Percentiles rank a stretch among this genome's conserved stretches.
Evolutionary conservation across 139 green algal species (phyloP).

Genomic region (Tetraselmis chui): DNA sequence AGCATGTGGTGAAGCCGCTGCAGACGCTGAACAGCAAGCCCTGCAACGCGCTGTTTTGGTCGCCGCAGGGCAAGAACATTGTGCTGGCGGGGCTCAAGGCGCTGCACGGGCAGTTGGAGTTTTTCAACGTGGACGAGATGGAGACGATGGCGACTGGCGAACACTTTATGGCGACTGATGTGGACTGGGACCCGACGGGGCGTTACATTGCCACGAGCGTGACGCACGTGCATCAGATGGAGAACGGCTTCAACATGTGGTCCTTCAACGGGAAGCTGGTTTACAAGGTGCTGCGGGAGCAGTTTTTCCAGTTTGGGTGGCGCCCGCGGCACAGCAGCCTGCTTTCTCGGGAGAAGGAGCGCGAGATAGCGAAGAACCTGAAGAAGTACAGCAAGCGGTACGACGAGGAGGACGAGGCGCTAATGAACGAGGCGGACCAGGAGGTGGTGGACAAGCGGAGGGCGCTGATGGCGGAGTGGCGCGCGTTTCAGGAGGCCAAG

Average conservation of each 20-base stretch:
- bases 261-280: slow-evolving; percentile 82
- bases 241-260: slow-evolving; percentile 96
- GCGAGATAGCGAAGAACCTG: slow-evolving; percentile 88
- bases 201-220: slow-evolving; percentile 87
- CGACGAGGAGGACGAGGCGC: slow-evolving; percentile 86
- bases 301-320: slow-evolving; percentile 94
- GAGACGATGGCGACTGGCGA: slow-evolving; percentile 79
- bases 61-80: slow-evolving; percentile 79
- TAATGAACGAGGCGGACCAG: slow-evolving; percentile 63
- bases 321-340: slow-evolving; percentile 79
- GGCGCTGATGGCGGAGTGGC: slow-evolving; percentile 66
- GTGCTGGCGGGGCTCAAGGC: slow-evolving; percentile 88
- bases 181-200: slow-evolving; percentile 91
- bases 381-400: slow-evolving; percentile 88
- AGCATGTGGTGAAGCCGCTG: slow-evolving; percentile 32
- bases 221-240: slow-evolving; percentile 80
- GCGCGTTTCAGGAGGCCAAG: slow-evolving; percentile 33
- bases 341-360: slow-evolving; percentile 77
- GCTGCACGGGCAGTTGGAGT: slow-evolving; percentile 93
- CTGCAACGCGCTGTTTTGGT: slow-evolving; percentile 84
- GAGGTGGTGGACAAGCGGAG: slow-evolving; percentile 69
- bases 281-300: slow-evolving; percentile 68
- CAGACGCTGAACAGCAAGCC: slow-evolving; percentile 59
- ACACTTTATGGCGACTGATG: slow-evolving; percentile 96
- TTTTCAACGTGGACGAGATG: slow-evolving; percentile 91